A percentile compares a stretch with the other conserved stretches of the same genome.
phyloP scores from a whole-genome alignment of 345 rosid genomes.

The Gossypium thurberi region DNA sequence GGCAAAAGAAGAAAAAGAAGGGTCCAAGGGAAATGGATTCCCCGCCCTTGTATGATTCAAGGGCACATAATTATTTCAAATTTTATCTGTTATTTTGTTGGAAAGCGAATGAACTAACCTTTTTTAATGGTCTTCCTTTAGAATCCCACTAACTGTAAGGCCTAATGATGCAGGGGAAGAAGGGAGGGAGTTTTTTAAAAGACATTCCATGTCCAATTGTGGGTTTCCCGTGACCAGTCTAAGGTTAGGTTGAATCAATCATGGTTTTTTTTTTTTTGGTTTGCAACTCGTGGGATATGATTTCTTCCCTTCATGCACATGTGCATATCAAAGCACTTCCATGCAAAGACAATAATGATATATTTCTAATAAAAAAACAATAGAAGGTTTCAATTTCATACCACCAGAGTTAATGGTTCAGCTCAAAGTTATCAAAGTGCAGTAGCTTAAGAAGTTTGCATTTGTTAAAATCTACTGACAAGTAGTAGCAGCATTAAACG shows the following conservation, averaged over 20 bases:
- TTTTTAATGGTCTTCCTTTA: neutral
- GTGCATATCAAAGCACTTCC: neutral
- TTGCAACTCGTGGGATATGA: constrained; percentile 6
- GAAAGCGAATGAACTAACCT: neutral
- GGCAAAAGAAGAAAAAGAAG: constrained; percentile 3
- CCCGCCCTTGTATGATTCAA: neutral
- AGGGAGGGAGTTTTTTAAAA: constrained; percentile 1
- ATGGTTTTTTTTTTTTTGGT: neutral
- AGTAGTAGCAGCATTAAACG: neutral
- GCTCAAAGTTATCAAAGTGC: neutral
- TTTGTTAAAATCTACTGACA: neutral
- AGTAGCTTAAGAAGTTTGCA: neutral
- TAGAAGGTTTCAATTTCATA: neutral
- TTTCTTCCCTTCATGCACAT: constrained; percentile 9
- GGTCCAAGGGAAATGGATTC: constrained; percentile 2
- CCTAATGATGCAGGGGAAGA: constrained; percentile 13
- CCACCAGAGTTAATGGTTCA: neutral
- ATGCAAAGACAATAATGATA: neutral
- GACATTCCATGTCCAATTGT: constrained; percentile 17
- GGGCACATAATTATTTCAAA: constrained; percentile 8
- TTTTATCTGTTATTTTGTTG: constrained; percentile 2
- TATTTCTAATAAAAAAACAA: neutral
- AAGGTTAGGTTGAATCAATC: neutral
- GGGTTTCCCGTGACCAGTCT: constrained; percentile 18
- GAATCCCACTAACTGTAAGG: constrained; percentile 13